phyloP scores from a whole-genome alignment of 176 grass and related monocot genomes.

The Canna indica region DNA sequence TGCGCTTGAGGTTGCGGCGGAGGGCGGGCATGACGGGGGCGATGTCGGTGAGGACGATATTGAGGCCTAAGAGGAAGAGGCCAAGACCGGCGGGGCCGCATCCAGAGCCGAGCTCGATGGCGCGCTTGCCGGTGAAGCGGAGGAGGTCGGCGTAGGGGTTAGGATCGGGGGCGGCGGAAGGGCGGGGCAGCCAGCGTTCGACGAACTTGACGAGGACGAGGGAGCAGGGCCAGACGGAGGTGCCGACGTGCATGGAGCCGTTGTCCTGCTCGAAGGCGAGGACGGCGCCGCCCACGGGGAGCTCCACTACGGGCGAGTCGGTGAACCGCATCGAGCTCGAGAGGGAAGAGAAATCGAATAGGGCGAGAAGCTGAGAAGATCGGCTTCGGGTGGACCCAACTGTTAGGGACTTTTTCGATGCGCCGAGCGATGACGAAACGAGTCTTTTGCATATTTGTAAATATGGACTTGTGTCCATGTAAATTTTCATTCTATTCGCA shows the following conservation, averaged over 20 bases:
- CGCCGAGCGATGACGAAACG: too few species aligned
- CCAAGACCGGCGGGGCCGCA: constrained; percentile 84
- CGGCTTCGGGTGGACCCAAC: too few species aligned
- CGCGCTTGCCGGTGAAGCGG: constrained; percentile 49
- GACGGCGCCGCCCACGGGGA: constrained; percentile 47
- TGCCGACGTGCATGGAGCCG: constrained; percentile 88
- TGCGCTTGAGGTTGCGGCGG: constrained; percentile 77
- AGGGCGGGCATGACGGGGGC: constrained; percentile 75
- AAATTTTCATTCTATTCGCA: too few species aligned
- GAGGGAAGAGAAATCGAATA: not conserved
- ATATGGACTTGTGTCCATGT: too few species aligned
- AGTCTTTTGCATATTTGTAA: too few species aligned
- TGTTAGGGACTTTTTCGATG: too few species aligned
- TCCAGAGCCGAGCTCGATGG: constrained; percentile 67
- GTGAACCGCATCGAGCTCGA: constrained; percentile 50
- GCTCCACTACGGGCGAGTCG: constrained; percentile 77
- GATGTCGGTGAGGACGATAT: constrained; percentile 80
- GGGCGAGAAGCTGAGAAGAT: too few species aligned
- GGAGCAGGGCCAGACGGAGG: constrained; percentile 86
- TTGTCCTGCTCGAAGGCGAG: constrained; percentile 93
- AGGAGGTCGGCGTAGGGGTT: constrained; percentile 70
- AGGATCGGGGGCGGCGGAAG: constrained; percentile 10
- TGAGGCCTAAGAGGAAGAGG: constrained; percentile 59
- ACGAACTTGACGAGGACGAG: constrained; percentile 93
- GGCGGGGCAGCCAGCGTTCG: constrained; percentile 51